These are phyloP conservation scores for Macrotyloma uniflorum DNA, from an alignment of 306 rosid genomes.

Conservation along the genomic window DNA sequence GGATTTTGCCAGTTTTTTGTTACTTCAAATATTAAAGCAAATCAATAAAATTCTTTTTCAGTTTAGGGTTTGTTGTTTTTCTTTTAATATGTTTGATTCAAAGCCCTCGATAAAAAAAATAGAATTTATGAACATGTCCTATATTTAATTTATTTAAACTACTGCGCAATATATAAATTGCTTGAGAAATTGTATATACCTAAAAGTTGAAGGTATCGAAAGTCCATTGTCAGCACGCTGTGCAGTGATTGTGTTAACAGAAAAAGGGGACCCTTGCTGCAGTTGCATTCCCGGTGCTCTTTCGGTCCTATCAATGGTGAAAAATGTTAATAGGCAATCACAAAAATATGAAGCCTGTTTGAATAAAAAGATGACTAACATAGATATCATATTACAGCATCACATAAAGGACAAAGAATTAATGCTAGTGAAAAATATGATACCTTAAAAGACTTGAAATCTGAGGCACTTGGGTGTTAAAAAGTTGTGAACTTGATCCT, in stretches of 20 bases:
- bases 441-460: neutral
- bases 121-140: neutral
- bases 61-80: too few species aligned
- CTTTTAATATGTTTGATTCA: too few species aligned
- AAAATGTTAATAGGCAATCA: neutral
- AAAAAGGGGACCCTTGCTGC: neutral
- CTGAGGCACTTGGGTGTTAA: neutral
- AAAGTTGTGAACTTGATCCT: neutral
- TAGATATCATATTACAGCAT: neutral
- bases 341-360: neutral
- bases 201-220: neutral
- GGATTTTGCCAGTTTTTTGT: neutral
- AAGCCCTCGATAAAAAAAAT: too few species aligned
- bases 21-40: neutral
- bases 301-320: neutral
- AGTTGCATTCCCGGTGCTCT: neutral
- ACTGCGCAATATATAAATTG: neutral
- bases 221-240: neutral
- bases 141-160: neutral
- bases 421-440: neutral
- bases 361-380: neutral
- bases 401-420: neutral
- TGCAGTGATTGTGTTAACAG: neutral
- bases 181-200: constrained; percentile 4
- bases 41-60: neutral